Evolutionary conservation across 306 rosid species (phyloP), one percentile per base, ranked within the genome.

Genomic region (Bauhinia variegata): DNA sequence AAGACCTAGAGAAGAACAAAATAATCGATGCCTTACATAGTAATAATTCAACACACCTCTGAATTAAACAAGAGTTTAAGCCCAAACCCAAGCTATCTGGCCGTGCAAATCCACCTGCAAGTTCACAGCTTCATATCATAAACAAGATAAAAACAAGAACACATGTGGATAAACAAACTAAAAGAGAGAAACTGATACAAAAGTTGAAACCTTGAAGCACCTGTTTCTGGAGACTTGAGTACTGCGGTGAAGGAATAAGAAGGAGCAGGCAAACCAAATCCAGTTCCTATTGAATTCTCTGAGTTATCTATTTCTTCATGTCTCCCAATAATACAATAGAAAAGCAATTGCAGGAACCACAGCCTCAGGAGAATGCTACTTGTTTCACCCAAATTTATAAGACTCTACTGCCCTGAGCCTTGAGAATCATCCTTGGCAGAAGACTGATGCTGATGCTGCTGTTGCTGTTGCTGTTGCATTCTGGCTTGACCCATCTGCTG

Each of bases 401-500:
- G 15, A 54, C 17, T 28, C 83, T 83, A 83, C 82, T 84, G 89
- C 31, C 85, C 99, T 54, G 97, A 90, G 55, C 84, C 89, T 78
- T 90, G 97, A 76, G 99, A 93, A 77, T 93, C 97, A 83, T 93
- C 96, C 81, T 93, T 86, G 19, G 87, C 46, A 78, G 91, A 67
- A 54, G 86, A 70, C 43, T 75, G 87, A 4, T 75, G 85, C 3
- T 82, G 83, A 0, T 75, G 81, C 1, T 79, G 82, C 0, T 78
- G 82, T 0, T 67, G 88, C 7, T 77, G 88, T 1, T 87, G 86
- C 14, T 80, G 86, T 19, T 78, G 91, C 11, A 82, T 84, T 78
- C 92, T 85, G 70, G 83, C 80, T 38, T 88, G 96, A 16, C 92
- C 95, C 91, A 93, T 88, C 85, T 93, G 99, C 60, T 90, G 99